Evolutionary conservation across 257 asterid genomes (phyloP), one percentile per base, ranked within the genome.

Genomic region (Osmanthus fragrans): DNA sequence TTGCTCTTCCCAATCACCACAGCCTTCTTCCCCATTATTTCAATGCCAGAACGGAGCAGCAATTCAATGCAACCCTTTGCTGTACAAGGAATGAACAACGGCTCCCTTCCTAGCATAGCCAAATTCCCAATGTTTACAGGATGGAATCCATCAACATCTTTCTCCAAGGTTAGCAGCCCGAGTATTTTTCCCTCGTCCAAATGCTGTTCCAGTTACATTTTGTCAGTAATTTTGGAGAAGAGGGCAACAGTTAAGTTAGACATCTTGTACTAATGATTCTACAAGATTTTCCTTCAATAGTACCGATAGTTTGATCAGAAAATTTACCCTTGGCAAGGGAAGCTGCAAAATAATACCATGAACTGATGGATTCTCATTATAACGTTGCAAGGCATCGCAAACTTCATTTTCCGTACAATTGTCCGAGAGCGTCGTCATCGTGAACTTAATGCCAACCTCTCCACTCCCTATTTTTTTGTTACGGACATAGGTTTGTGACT

Each of bases 281-380:
- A n/a, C 51, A 25, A 16, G 63, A 30, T 71, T 72, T 70, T 9
- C 21, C 39, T 34, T 36, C 72, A 65, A 75, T 15, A 75, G 66
- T 32, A 75, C 69, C 30, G 19, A 72, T 69, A 45, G 68, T 80
- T 63, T 13, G 73, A 76, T 63, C 72, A 42, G 74, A 77, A 75
- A 68, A 71, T 30, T 84, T 82, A 93, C 97, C 91, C 85, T 89
- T 66, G 99, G 97, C 84, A 94, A 84, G 75, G 99, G 99, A 86
- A 94, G 97, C 91, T 94, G 99, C 80, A 92, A 90, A 73, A 94
- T 82, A 80, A 92, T 83, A 73, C 97, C 99, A 79, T 94, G 96
- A 80, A 92, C 76, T 25, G 92, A 88, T 74, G 92, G 86, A 81
- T 92, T 91, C 81, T 87, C 85, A 73, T 91, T 91, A 81, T 82